Conservation (phyloP, 164 flowering plant species). For the Kalanchoe fedtschenkoi region DNA sequence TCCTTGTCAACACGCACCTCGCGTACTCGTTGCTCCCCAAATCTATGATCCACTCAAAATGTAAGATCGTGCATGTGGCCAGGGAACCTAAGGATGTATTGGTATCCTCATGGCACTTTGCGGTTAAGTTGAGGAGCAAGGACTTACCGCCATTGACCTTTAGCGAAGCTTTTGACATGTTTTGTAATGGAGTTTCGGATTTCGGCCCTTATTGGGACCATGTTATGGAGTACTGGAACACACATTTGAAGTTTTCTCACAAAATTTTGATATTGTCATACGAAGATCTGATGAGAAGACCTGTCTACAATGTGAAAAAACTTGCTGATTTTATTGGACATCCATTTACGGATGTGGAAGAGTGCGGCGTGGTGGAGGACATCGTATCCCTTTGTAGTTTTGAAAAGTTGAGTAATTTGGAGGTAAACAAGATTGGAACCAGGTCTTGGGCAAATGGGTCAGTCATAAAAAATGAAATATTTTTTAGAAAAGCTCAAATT, state of each 20-base stretch:
- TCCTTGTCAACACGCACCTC: conserved; percentile 10
- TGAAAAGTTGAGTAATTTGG: conserved; percentile 9
- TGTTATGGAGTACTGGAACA: conserved; percentile 6
- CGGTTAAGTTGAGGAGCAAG: background rate
- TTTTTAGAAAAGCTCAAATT: too few species aligned
- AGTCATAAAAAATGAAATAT: too few species aligned
- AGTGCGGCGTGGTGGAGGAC: conserved; percentile 4
- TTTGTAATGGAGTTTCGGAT: conserved; percentile 8
- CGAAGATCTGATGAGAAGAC: background rate
- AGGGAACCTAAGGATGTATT: conserved; percentile 7
- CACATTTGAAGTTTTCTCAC: conserved; percentile 9
- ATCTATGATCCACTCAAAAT: background rate
- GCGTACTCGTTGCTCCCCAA: conserved; percentile 8
- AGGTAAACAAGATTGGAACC: conserved; percentile 7
- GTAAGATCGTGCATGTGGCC: conserved; percentile 8
- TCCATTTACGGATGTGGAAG: conserved; percentile 10
- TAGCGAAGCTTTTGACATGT: conserved; percentile 12
- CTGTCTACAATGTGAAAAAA: background rate
- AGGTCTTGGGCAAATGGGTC: too few species aligned
- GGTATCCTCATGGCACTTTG: conserved; percentile 14
- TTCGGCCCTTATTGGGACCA: conserved; percentile 18
- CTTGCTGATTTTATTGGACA: conserved; percentile 11
- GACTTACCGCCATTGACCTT: background rate
- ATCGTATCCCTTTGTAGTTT: too few species aligned
- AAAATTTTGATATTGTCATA: conserved; percentile 4